Evolutionary conservation across 2,329 filamentous ascomycete genomes (phyloP).

Genomic region (Xylaria sp.): DNA sequence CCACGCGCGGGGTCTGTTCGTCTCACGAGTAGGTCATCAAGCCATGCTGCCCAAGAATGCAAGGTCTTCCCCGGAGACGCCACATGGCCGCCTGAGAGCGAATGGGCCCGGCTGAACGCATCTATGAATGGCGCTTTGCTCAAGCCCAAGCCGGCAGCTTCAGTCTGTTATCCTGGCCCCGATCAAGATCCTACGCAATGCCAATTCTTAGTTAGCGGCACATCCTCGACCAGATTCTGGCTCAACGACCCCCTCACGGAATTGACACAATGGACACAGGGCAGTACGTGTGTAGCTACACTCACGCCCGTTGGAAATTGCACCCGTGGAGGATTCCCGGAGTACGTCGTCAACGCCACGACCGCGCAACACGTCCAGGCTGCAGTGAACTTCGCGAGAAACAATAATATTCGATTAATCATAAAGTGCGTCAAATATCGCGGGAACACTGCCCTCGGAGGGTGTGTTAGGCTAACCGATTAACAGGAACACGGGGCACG

Average conservation of each 20-base stretch:
- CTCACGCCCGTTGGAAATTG: constrained; percentile 47
- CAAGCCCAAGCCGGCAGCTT: constrained; percentile 47
- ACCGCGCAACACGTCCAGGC: constrained; percentile 52
- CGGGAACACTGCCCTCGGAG: not conserved
- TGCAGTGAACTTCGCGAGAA: constrained; percentile 51
- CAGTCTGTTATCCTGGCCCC: constrained; percentile 49
- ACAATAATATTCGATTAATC: constrained; percentile 51
- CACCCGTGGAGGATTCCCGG: constrained; percentile 51
- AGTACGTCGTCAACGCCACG: constrained; percentile 54
- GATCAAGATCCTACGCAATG: constrained; percentile 45
- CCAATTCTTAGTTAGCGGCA: constrained; percentile 42
- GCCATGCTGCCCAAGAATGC: constrained; percentile 33
- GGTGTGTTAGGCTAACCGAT: constrained; percentile 39
- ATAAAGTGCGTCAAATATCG: constrained; percentile 48
- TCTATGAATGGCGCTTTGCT: constrained; percentile 48
- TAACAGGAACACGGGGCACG: constrained; percentile 60
- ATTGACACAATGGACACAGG: constrained; percentile 50
- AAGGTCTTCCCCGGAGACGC: constrained; percentile 44
- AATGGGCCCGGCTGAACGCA: constrained; percentile 47
- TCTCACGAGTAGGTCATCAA: constrained; percentile 24
- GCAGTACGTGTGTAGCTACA: constrained; percentile 48
- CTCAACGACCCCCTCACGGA: constrained; percentile 51
- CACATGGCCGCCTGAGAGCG: constrained; percentile 43
- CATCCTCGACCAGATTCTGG: constrained; percentile 47
- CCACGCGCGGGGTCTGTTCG: constrained; percentile 34